phyloP scores from a whole-genome alignment of 2,329 filamentous ascomycete species.

The Onygenales sp. region DNA sequence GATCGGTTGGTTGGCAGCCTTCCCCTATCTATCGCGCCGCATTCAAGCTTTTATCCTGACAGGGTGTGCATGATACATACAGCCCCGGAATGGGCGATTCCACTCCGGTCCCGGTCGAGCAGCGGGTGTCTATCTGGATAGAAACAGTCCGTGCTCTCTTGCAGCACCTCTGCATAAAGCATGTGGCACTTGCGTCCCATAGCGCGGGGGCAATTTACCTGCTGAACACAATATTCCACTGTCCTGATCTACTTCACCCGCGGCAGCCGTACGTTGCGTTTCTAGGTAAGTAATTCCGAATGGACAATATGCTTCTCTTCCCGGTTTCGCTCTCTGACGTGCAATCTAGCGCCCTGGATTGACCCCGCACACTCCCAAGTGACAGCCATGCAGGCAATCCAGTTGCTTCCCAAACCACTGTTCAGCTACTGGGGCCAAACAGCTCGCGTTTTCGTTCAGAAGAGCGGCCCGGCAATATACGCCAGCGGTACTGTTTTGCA shows the following conservation, averaged over 20 bases:
- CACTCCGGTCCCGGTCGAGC: conserved; percentile 24
- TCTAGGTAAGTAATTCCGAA: not conserved
- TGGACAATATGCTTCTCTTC: not conserved
- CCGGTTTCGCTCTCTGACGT: not conserved
- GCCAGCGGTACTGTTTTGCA: conserved; percentile 11
- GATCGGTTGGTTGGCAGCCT: not conserved
- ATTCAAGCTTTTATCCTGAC: not conserved
- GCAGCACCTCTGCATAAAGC: conserved; percentile 23
- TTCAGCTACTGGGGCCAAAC: conserved; percentile 20
- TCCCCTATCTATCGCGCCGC: too few relatives aligned
- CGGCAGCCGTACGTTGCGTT: conserved; percentile 21
- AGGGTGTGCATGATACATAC: not conserved
- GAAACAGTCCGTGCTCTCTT: conserved; percentile 34
- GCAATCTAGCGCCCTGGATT: conserved; percentile 32
- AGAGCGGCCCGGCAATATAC: conserved; percentile 14
- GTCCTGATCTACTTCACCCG: conserved; percentile 24
- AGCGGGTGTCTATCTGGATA: conserved; percentile 31
- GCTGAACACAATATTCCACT: conserved; percentile 30
- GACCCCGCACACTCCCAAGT: conserved; percentile 27
- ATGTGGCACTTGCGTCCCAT: conserved; percentile 32
- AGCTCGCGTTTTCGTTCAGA: conserved; percentile 18
- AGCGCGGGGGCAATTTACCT: conserved; percentile 34
- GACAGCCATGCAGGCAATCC: conserved; percentile 17
- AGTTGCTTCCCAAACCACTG: conserved; percentile 16
- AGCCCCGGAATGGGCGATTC: conserved; percentile 39